A percentile compares a stretch with the other conserved stretches of the same genome.
These are phyloP conservation scores for Thalassiosira livingstoniorum DNA, from an alignment of 352 stramenopile species.

Conservation along the genomic window DNA sequence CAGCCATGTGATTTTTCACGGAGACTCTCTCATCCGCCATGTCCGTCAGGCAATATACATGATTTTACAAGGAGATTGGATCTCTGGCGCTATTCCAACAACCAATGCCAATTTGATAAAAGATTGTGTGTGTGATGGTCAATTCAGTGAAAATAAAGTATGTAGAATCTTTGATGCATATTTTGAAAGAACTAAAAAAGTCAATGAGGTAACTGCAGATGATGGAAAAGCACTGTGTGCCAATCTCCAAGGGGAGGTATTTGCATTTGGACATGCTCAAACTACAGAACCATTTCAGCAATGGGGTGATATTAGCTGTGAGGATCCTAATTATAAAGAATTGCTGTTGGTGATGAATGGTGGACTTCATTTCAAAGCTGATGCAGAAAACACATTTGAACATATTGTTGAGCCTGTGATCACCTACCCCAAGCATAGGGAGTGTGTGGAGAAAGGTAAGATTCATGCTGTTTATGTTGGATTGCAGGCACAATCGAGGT, in stretches of 20 bases:
- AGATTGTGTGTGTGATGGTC: neutral
- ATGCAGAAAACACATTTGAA: neutral
- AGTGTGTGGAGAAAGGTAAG: conserved; percentile 6
- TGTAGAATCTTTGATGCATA: neutral
- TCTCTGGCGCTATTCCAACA: conserved; percentile 6
- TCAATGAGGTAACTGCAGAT: no score
- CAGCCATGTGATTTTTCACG: conserved; percentile 14
- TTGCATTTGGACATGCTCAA: no score
- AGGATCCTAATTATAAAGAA: neutral
- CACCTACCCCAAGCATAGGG: conserved; percentile 8
- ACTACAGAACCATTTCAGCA: no score
- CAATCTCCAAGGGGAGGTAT: no score
- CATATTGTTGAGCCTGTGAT: conserved; percentile 2
- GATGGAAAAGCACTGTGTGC: no score
- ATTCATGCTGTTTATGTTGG: conserved; percentile 3
- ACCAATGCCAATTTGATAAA: neutral
- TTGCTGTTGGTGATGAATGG: conserved; percentile 3
- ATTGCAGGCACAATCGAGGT: conserved; percentile 6
- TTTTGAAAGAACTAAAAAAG: no score
- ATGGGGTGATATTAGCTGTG: conserved; percentile 6
- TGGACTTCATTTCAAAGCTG: conserved; percentile 11
- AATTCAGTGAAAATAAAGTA: conserved; percentile 1
- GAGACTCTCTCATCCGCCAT: conserved; percentile 17
- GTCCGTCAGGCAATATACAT: conserved; percentile 24
- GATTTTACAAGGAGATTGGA: conserved; percentile 7